Evolutionary conservation across 1,284 basidiomycete genomes (phyloP).

Genomic region (Melanopsichium pennsylvanicum): DNA sequence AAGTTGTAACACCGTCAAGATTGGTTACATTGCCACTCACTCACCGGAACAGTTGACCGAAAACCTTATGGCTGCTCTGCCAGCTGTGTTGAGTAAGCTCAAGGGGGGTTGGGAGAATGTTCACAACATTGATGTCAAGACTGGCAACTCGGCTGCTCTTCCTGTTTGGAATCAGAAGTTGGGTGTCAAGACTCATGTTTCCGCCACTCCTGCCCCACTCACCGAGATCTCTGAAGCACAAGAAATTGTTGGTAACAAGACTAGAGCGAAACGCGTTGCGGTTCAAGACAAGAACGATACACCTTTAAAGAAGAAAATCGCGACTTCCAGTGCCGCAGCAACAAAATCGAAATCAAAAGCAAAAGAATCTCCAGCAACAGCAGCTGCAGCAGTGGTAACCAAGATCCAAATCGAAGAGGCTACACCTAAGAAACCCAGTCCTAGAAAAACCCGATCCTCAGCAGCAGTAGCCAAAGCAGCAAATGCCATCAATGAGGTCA

Average conservation of each 20-base stretch:
- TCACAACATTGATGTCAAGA: slow-evolving; percentile 90
- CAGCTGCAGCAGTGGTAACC: background rate
- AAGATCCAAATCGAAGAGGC: background rate
- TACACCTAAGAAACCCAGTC: slow-evolving; percentile 2
- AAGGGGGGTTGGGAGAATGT: slow-evolving; percentile 87
- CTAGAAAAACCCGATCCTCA: slow-evolving; percentile 21
- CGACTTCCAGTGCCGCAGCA: background rate
- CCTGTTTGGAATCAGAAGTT: slow-evolving; percentile 86
- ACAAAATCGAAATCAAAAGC: too few relatives aligned
- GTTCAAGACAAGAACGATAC: slow-evolving; percentile 3
- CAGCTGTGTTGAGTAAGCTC: slow-evolving; percentile 76
- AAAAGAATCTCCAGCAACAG: too few relatives aligned
- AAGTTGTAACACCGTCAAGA: slow-evolving; percentile 73
- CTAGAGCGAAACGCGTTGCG: too few relatives aligned
- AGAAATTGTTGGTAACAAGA: too few relatives aligned
- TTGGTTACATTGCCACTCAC: slow-evolving; percentile 77
- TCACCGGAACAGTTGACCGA: slow-evolving; percentile 76
- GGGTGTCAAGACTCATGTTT: slow-evolving; percentile 66
- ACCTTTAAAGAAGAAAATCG: background rate
- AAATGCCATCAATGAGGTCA: background rate
- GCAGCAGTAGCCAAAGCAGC: background rate
- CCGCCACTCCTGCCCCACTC: background rate
- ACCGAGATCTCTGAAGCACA: background rate
- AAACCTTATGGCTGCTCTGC: slow-evolving; percentile 82
- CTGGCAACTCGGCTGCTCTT: slow-evolving; percentile 80